Base-by-base conservation (phyloP, 2,329 filamentous ascomycete genomes). In the Cyphellophora europaea region DNA sequence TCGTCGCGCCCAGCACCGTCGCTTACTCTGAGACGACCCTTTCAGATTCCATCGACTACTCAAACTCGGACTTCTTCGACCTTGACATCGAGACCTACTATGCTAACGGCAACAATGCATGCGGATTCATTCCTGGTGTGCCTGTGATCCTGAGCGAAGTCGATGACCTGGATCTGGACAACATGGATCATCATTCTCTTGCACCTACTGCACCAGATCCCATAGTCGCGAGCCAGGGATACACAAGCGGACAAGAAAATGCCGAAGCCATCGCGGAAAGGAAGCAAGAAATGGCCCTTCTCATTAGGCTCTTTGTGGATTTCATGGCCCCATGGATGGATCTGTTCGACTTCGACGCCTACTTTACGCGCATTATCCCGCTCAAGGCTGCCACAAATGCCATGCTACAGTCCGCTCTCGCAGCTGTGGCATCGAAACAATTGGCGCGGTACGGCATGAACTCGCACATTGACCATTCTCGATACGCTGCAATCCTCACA, bases 371-470 rank as follows among this genome's bases (percentile, higher is more conserved):
- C 6, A 55, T 56, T 33, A 55, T 55, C 19, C 58, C 59, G 1
- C 51, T 61, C 27, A 54, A 59, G 19, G 56, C 56, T 5, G 50
- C 58, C 14, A 50, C 56, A 23, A 53, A 53, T 17, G 36, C 46
- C 3, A 57, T 52, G 27, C 42, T 62, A 21, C 54, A 53, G 33
- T 59, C 54, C 18, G 51, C 59, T 6, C 56, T 59, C 36, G 53
- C 57, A 11, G 57, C 59, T 4, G 38, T 61, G 5, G 52, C 59
- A 18, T 58, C 59, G n/a, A 62, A 61, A 33, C 59, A 62, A 25
- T 51, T 62, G 12, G 30, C 30, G 19, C 16, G 17, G 13, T 16
- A 18, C 12, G 30, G 30, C 6, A 19, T 16, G 10, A 6, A 14
- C 11, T 32, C 30, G 5, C 12, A 17, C 12, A 32, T 18, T 10